Conservation (phyloP, 164 flowering plant species). For the Litsea cubeba region DNA sequence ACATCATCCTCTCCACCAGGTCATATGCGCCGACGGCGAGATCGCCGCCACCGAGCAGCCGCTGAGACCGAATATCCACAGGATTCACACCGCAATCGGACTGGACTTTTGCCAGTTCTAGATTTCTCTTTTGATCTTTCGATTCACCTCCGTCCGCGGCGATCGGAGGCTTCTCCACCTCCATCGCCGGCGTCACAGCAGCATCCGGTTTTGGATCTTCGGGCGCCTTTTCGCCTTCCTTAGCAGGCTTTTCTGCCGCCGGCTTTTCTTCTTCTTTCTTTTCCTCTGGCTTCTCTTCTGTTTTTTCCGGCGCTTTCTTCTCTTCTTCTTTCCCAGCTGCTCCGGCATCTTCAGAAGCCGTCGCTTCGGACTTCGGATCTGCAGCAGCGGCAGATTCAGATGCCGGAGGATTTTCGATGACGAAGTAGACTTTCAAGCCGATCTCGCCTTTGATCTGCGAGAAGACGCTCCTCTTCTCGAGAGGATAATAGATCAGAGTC, state of each 20-base stretch:
- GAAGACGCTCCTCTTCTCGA: constrained; percentile 92
- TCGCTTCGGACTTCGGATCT: constrained; percentile 18
- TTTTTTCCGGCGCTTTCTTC: constrained; percentile 29
- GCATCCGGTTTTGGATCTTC: constrained; percentile 24
- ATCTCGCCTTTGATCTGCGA: constrained; percentile 92
- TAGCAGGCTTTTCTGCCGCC: constrained; percentile 2
- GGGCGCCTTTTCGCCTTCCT: constrained; percentile 19
- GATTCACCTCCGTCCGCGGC: constrained; percentile 6
- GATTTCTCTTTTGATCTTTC: constrained; percentile 15
- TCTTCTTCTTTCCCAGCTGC: constrained; percentile 21
- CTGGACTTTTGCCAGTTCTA: constrained; percentile 1
- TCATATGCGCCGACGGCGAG: constrained; percentile 49
- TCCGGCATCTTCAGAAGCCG: constrained; percentile 5
- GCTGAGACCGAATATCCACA: constrained; percentile 37
- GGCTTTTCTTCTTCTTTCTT: constrained; percentile 28
- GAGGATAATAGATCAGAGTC: constrained; percentile 67
- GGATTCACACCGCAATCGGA: constrained; percentile 27
- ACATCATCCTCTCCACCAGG: constrained; percentile 79
- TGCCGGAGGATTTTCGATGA: constrained; percentile 48
- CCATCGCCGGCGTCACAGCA: constrained; percentile 8
- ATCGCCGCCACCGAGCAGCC: constrained; percentile 12
- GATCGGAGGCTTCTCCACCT: constrained; percentile 29
- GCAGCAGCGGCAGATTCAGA: not conserved
- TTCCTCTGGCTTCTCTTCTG: constrained; percentile 32
- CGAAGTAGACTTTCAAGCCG: constrained; percentile 58